Evolutionary conservation across 495 filamentous ascomycete species (phyloP), one percentile per base, ranked within the genome.

Genomic region (Annulohypoxylon moriforme): DNA sequence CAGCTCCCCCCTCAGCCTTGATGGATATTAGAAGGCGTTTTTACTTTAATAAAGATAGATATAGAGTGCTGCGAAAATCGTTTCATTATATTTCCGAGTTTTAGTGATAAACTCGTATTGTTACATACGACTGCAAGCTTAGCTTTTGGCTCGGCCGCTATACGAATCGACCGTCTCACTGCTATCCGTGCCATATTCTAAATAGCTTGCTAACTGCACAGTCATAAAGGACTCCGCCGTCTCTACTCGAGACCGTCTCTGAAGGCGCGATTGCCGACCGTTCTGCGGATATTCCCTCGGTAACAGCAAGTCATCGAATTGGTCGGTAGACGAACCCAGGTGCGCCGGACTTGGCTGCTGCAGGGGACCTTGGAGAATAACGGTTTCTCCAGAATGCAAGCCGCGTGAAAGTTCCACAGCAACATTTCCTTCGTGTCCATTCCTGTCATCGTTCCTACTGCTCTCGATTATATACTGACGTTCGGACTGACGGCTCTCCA

Each of bases 181-280:
- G 29, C 29, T 55, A 16, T 33, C 50, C 2, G 50, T 55, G n/a
- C 50, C 50, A 11, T 20, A 34, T 29, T 55, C 50, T 20, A 55
- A 24, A 34, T 55, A 55, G 27, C 16, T 34, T 13, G 50, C 50
- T n/a, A 55, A 55, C n/a, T 55, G 50, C 0, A 20, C 27, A 2
- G 50, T 34, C 50, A 55, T 55, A 9, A 20, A 55, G 18, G 50
- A 55, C 13, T 55, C 50, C 0, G 27, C 50, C 16, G 50, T 55
- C 20, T 55, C 50, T 18, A 55, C 16, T 34, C 29, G 27, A 5
- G 50, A 34, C 0, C 50, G 50, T 20, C 50, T 5, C n/a, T 10
- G 29, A n/a, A 5, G 6, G 7, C 16, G 50, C 8, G 29, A 4
- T 10, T 50, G 22, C 14, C 47, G 9, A 50, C 24, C 11, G 4